phyloP scores from a whole-genome alignment of 148 eudicot species.

The Spergularia marina region DNA sequence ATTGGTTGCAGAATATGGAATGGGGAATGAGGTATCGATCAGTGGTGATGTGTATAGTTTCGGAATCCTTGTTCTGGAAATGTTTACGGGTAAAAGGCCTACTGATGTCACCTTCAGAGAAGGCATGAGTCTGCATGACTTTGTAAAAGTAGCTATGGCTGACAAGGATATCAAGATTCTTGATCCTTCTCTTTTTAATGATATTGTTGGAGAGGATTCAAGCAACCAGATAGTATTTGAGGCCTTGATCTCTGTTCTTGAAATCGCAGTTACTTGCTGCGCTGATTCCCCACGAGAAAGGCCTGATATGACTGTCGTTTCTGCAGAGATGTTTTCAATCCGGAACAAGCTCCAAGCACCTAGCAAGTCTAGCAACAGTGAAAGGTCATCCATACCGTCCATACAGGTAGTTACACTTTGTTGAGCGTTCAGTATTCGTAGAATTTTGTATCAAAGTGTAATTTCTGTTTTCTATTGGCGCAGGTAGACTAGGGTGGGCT shows the following conservation, averaged over 20 bases:
- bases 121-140: slow-evolving; percentile 22
- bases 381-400: neutral
- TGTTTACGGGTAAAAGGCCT: slow-evolving; percentile 30
- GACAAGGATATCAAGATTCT: slow-evolving; percentile 12
- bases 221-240: neutral
- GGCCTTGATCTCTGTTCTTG: slow-evolving; percentile 19
- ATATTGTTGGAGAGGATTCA: neutral
- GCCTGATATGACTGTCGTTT: slow-evolving; percentile 15
- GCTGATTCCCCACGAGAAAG: slow-evolving; percentile 15
- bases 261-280: slow-evolving; percentile 21
- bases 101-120: slow-evolving; percentile 24
- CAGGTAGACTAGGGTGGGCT: neutral
- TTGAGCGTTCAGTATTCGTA: neutral
- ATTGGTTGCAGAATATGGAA: slow-evolving; percentile 24
- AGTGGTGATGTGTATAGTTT: slow-evolving; percentile 31
- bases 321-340: slow-evolving; percentile 13
- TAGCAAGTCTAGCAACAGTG: neutral
- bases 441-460: neutral
- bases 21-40: slow-evolving; percentile 27
- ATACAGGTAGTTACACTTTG: neutral
- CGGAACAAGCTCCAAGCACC: slow-evolving; percentile 18
- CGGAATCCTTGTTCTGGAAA: slow-evolving; percentile 29
- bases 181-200: slow-evolving; percentile 10
- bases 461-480: neutral
- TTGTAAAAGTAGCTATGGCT: slow-evolving; percentile 18